Evolutionary conservation across 2,329 filamentous ascomycete species (phyloP), one percentile per base, ranked within the genome.

Genomic region (Pseudogymnoascus sp.): DNA sequence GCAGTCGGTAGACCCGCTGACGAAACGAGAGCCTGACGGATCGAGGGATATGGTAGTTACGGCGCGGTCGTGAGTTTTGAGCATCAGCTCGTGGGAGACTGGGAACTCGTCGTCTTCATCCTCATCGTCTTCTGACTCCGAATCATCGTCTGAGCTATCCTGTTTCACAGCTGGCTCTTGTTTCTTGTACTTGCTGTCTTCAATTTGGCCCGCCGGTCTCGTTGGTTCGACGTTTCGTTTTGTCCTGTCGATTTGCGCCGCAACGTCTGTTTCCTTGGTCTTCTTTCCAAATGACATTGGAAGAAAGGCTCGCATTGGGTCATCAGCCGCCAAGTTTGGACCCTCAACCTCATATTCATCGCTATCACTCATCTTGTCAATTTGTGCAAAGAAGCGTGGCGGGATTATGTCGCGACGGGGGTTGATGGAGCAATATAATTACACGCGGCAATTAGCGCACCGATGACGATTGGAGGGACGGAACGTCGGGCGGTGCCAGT

Each of bases 1-100:
- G 74, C 92, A 95, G 75, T 99, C 94, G 65, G 88, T 89, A 4
- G 92, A 97, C 21, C 90, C 92, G n/a, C 91, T 94, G 58, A 93
- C 86, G 72, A 99, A 79, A 69, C 94, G 85, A 55, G 87, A 88
- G 10, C 94, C 94, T 0, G 92, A 86, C 0, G 90, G 87, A 75
- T 99, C 94, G 58, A 96, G 80, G 2, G 92, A 88, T 63, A 92
- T 81, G 0, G 90, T 88, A 6, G 93, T 97, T 43, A 97, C 85
- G 5, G 92, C 86, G 65, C 90, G 87, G 37, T 94, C 90, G 73
- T 99, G 94, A 12, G 93, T 96, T 76, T 95, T 96, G 72, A 97
- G 81, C 29, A 96, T 79, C 73, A 99, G 83, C 76, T 97, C 92
- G 73, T 99, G 94, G 5, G 94, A 95, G 11, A 95, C 86, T 1